Percentiles rank a stretch among this genome's conserved stretches.
phyloP scores from a whole-genome alignment of 2,329 filamentous ascomycete species.

The Thielaviopsis populi region DNA sequence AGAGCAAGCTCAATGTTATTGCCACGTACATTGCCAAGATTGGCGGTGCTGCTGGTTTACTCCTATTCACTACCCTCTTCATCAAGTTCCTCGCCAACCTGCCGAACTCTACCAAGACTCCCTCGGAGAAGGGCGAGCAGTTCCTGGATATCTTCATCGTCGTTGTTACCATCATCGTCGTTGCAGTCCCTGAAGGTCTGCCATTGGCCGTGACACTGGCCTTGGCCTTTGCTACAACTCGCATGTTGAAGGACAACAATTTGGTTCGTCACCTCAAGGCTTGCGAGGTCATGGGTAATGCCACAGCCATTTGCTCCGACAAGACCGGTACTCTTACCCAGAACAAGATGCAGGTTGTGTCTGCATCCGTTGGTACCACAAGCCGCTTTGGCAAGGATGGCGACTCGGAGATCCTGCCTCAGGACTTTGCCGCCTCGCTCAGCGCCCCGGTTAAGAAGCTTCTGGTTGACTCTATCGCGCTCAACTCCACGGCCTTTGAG shows the following conservation, averaged over 20 bases:
- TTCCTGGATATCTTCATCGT: slow-evolving; percentile 66
- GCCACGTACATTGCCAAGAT: slow-evolving; percentile 66
- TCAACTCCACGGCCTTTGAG: slow-evolving; percentile 64
- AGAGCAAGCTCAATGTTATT: slow-evolving; percentile 59
- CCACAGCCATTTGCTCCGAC: slow-evolving; percentile 54
- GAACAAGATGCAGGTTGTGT: slow-evolving; percentile 54
- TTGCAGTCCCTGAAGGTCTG: slow-evolving; percentile 63
- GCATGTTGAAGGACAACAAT: slow-evolving; percentile 66
- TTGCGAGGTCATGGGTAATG: slow-evolving; percentile 71
- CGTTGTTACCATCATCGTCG: slow-evolving; percentile 65
- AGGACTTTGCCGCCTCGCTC: slow-evolving; percentile 35
- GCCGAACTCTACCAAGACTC: slow-evolving; percentile 33
- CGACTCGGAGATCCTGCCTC: slow-evolving; percentile 27
- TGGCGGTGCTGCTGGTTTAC: slow-evolving; percentile 59
- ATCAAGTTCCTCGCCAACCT: slow-evolving; percentile 70
- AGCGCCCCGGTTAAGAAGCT: slow-evolving; percentile 35
- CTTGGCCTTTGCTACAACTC: slow-evolving; percentile 59
- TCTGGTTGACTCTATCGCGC: slow-evolving; percentile 42
- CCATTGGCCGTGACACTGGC: slow-evolving; percentile 66
- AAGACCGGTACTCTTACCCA: slow-evolving; percentile 54
- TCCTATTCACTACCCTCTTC: slow-evolving; percentile 71
- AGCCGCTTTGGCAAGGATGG: slow-evolving; percentile 37
- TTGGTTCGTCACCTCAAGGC: slow-evolving; percentile 61
- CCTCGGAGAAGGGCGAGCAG: slow-evolving; percentile 62
- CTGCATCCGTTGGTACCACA: slow-evolving; percentile 41